Base-by-base conservation (phyloP, 306 rosid genomes). In the Cicer cuneatum region DNA sequence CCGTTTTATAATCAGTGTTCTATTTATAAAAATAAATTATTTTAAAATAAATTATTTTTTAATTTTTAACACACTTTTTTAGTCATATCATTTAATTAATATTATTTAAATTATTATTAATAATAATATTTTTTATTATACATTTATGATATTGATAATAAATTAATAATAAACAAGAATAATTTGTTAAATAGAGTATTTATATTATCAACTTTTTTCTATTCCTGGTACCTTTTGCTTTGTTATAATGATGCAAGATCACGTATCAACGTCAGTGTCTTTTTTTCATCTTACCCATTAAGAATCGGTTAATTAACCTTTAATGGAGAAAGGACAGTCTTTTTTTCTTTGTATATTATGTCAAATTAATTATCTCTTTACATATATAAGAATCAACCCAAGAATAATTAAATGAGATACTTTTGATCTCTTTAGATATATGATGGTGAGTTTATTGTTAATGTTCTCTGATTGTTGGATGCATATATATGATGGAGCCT, bases 241-340 rank as follows among this genome's bases (percentile, higher is more conserved):
- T 75, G 81, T 73, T 77, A 69, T 80, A 77, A 62, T 84, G 69
- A 77, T 69, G 78, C 81, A 81, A 80, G 73, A 84, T 84, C 85
- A 77, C 18, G 81, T 73, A 81, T 84, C 85, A 69, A 80, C 78
- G 69, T 84, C 83, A 62, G 0, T 68, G 15, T 77, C 78, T 7
- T 7, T 54, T 77, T 59, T 80, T 69, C 54, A 61, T 69, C 14
- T 60, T 70, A 67, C 64, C 33, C 75, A 54, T 72, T 53, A n/a
- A 46, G 78, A 84, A 80, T 77, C 78, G 38, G 70, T 47, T 62
- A 73, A 77, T 84, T 68, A 19, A 24, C 15, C 74, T 67, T 78
- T 48, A 78, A 46, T 47, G 75, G 38, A 72, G 59, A 72, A 76
- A 75, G 10, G 64, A 53, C 79, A 8, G 7, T 66, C 48, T 33